These are phyloP conservation scores for Apophysomyces ossiformis DNA, from an alignment of 371 early-diverging fungal species.

Conservation along the genomic window DNA sequence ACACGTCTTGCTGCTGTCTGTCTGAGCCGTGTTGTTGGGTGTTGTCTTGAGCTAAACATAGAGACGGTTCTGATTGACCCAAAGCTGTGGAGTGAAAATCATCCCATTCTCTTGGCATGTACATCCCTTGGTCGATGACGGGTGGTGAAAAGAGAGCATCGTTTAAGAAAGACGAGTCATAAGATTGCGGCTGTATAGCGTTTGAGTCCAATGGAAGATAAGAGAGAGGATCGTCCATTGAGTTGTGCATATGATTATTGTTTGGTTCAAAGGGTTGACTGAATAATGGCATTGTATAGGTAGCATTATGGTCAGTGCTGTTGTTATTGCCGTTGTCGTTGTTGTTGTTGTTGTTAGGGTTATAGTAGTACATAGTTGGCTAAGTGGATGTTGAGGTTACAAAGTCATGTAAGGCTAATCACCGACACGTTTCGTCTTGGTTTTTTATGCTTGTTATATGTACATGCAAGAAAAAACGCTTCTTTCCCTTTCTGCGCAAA, in stretches of 20 bases:
- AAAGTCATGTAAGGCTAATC: conserved; percentile 9
- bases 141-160: conserved; percentile 5
- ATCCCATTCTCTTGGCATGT: conserved; percentile 10
- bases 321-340: conserved; percentile 5
- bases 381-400: conserved; percentile 1
- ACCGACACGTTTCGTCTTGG: conserved; percentile 11
- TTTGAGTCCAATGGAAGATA: neutral
- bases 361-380: conserved; percentile 8
- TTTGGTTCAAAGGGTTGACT: conserved; percentile 6
- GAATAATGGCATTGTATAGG: neutral
- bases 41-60: neutral
- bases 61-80: neutral
- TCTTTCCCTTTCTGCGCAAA: neutral
- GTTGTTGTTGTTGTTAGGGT: conserved; percentile 16
- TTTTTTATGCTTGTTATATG: conserved; percentile 8
- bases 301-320: neutral
- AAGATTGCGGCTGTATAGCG: neutral
- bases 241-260: neutral
- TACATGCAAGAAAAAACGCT: conserved; percentile 10
- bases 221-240: conserved; percentile 8
- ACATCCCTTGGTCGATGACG: conserved; percentile 4
- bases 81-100: neutral
- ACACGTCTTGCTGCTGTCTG: conserved; percentile 10
- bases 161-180: conserved; percentile 2
- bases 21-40: neutral